phyloP scores from a whole-genome alignment of 768 basidiomycete genomes.

The Hypholoma sublateritium region DNA sequence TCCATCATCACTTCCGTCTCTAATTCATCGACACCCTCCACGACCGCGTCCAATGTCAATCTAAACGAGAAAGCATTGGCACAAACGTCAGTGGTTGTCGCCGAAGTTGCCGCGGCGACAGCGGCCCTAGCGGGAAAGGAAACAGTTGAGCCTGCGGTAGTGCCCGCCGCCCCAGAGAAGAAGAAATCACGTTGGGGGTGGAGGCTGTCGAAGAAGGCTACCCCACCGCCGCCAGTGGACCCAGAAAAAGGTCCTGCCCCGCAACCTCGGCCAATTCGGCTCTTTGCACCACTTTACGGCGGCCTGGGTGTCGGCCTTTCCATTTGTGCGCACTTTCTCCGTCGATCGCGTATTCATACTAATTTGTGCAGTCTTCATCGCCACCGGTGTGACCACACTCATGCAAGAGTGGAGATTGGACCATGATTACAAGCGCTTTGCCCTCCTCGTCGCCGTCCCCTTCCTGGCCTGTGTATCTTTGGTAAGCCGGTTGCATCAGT shows the following conservation, averaged over 20 bases:
- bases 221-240: slow-evolving; percentile 36
- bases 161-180: slow-evolving; percentile 14
- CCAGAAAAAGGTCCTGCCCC: slow-evolving; percentile 46
- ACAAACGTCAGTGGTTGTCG: slow-evolving; percentile 24
- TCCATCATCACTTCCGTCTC: slow-evolving; percentile 40
- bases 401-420: slow-evolving; percentile 73
- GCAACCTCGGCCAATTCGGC: slow-evolving; percentile 46
- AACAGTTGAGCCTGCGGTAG: slow-evolving; percentile 14
- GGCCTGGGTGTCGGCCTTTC: slow-evolving; percentile 69
- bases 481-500: slow-evolving; percentile 37
- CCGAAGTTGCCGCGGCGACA: slow-evolving; percentile 30
- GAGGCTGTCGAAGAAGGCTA: slow-evolving; percentile 38
- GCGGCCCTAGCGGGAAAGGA: slow-evolving; percentile 32
- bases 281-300: slow-evolving; percentile 72
- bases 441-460: slow-evolving; percentile 62
- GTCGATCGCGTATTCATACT: slow-evolving; percentile 1
- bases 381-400: slow-evolving; percentile 55
- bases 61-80: slow-evolving; percentile 52
- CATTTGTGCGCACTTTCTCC: slow-evolving; percentile 42
- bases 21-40: slow-evolving; percentile 43
- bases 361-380: slow-evolving; percentile 58
- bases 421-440: slow-evolving; percentile 59
- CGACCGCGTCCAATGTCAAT: slow-evolving; percentile 51
- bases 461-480: slow-evolving; percentile 76
- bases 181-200: slow-evolving; percentile 44